A percentile compares a stretch with the other conserved stretches of the same genome.
Conservation (phyloP, 192 early-diverging fungal species). For the Umbelopsis ramanniana region DNA sequence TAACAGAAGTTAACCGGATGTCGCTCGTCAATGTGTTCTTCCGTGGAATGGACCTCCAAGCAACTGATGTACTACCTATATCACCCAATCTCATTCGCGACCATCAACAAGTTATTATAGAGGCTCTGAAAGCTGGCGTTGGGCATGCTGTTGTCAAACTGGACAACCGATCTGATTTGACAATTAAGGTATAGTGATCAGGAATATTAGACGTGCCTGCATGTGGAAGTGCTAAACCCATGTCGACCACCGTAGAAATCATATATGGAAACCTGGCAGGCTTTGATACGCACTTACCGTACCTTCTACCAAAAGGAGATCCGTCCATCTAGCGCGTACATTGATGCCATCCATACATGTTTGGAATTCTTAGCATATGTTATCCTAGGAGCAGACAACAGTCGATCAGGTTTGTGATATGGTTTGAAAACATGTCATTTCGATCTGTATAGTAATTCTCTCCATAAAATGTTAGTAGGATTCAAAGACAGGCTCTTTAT, state of each 20-base stretch:
- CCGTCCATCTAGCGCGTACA: slow-evolving; percentile 7
- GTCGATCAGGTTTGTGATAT: background rate
- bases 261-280: slow-evolving; percentile 15
- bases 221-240: background rate
- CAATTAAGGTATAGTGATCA: background rate
- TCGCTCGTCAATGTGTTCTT: background rate
- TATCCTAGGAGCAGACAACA: background rate
- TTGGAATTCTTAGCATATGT: background rate
- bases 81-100: background rate
- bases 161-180: background rate
- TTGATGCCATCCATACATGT: slow-evolving; percentile 1
- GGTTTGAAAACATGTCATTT: background rate
- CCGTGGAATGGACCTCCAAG: background rate
- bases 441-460: background rate
- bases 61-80: background rate
- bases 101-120: background rate
- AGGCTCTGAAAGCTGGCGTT: background rate
- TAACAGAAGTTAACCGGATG: background rate
- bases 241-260: background rate
- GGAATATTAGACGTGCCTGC: background rate
- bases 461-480: background rate
- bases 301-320: slow-evolving; percentile 6
- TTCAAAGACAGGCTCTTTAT: slow-evolving; percentile 11
- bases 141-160: background rate
- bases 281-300: slow-evolving; percentile 2